These are phyloP conservation scores for Asterophora parasitica DNA, from an alignment of 768 basidiomycete genomes.

Conservation along the genomic window DNA sequence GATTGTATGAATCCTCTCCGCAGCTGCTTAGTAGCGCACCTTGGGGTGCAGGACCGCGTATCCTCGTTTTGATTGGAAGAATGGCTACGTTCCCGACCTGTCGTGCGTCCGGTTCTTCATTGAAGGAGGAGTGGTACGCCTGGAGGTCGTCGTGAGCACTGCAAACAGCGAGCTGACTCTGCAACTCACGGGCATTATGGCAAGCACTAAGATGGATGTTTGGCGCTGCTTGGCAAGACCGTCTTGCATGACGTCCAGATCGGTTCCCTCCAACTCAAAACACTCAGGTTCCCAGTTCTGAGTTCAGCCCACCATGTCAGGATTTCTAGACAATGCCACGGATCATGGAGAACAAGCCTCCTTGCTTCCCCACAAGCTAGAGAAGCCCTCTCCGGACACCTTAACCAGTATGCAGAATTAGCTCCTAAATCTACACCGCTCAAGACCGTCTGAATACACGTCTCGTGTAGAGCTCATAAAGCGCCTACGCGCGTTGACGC, in stretches of 20 bases:
- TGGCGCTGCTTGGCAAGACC: constrained; percentile 27
- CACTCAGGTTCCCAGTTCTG: no score
- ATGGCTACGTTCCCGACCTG: constrained; percentile 88
- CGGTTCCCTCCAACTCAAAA: background rate
- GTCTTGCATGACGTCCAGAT: constrained; percentile 25
- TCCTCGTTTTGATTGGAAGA: constrained; percentile 85
- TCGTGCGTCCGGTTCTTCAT: constrained; percentile 75
- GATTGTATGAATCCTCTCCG: constrained; percentile 12
- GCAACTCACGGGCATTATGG: constrained; percentile 49
- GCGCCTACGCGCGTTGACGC: constrained; percentile 71
- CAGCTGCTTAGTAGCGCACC: constrained; percentile 38
- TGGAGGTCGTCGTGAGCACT: constrained; percentile 25
- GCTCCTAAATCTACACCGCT: background rate
- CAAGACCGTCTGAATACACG: background rate
- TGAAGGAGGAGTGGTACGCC: constrained; percentile 96
- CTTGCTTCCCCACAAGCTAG: constrained; percentile 39
- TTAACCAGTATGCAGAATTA: constrained; percentile 58
- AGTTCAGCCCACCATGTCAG: constrained; percentile 27
- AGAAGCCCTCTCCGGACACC: constrained; percentile 63
- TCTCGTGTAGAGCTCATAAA: constrained; percentile 64
- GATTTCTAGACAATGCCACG: constrained; percentile 17
- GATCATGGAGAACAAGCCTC: constrained; percentile 42
- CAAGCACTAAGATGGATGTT: constrained; percentile 22
- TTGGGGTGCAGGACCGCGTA: constrained; percentile 88
- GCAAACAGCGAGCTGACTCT: background rate